Conservation (phyloP, 306 rosid genomes). For the Cicer chorassanicum region DNA sequence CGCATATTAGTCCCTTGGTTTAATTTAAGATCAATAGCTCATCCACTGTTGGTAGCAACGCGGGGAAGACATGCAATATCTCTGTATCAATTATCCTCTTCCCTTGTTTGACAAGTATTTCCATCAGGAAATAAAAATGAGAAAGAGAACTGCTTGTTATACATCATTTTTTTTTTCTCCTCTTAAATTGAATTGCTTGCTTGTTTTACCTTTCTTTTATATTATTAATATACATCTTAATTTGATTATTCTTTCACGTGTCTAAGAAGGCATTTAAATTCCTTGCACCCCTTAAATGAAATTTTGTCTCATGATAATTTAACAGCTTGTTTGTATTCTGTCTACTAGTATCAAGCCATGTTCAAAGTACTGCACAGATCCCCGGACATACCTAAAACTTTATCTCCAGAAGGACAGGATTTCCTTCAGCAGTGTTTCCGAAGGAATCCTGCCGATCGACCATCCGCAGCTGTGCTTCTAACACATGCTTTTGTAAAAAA, state of each 20-base stretch:
- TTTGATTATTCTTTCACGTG: constrained; percentile 18
- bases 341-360: constrained; percentile 90
- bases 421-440: constrained; percentile 83
- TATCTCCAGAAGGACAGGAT: constrained; percentile 81
- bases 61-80: neutral
- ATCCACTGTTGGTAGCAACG: neutral
- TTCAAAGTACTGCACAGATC: constrained; percentile 83
- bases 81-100: constrained; percentile 16
- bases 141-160: constrained; percentile 9
- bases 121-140: neutral
- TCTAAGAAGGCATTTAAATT: constrained; percentile 37
- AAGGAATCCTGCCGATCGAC: constrained; percentile 88
- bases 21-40: constrained; percentile 23
- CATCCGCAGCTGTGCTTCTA: constrained; percentile 69
- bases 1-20: constrained; percentile 18
- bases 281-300: constrained; percentile 36
- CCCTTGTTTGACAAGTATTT: constrained; percentile 27
- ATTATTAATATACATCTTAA: neutral
- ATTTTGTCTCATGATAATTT: constrained; percentile 24
- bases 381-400: constrained; percentile 75
- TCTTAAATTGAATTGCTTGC: neutral
- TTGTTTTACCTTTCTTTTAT: neutral
- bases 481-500: constrained; percentile 77
- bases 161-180: constrained; percentile 8
- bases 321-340: constrained; percentile 39